Base-by-base conservation (phyloP, 2,329 filamentous ascomycete species). In the Ascochyta rabiei region DNA sequence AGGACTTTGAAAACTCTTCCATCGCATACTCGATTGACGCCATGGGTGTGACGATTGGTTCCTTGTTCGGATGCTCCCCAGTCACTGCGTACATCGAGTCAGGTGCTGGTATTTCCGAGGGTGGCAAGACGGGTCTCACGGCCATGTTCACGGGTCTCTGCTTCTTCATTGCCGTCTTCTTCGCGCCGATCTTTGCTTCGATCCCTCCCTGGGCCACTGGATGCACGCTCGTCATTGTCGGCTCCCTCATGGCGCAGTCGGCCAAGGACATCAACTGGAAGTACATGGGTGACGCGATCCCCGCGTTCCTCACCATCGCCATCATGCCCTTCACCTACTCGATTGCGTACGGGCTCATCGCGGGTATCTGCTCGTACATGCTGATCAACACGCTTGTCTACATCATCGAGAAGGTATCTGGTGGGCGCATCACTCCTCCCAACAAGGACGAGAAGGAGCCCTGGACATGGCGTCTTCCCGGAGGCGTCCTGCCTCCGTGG, bases 321-420 rank as follows among this genome's bases (percentile, higher is more conserved):
- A 78, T 93, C 57, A 96, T 96, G 91, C 91, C 91, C 0, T 95
- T 96, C 76, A 92, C 89, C 1, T 96, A 95, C 79, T 90, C 87
- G 35, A 95, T 96, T 68, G 90, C 91, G 12, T 90, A 96, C 68
- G 91, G 91, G 42, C 81, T 96, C 15, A 96, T 96, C 64, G 89
- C 84, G 1, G 90, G 91, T 47, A 89, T 96, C 66, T 81, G 88
- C 67, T 86, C 85, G 34, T 96, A 96, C 75, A 87, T 88, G 39
- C 70, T 89, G 60, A 82, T 96, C 76, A 96, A 96, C 76, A 84
- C 81, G 0, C 69, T 82, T 12, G 86, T 90, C 12, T 93, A 84
- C 84, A 53, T 89, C 42, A 75, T 96, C 62, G 86, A 89, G 73
- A 81, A 85, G 70, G 76, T 77, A 3, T 88, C 86, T 0, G 80